Evolutionary conservation across 192 early-diverging fungal genomes (phyloP), one percentile per base, ranked within the genome.

Genomic region (Thoreauomyces humboldtii): DNA sequence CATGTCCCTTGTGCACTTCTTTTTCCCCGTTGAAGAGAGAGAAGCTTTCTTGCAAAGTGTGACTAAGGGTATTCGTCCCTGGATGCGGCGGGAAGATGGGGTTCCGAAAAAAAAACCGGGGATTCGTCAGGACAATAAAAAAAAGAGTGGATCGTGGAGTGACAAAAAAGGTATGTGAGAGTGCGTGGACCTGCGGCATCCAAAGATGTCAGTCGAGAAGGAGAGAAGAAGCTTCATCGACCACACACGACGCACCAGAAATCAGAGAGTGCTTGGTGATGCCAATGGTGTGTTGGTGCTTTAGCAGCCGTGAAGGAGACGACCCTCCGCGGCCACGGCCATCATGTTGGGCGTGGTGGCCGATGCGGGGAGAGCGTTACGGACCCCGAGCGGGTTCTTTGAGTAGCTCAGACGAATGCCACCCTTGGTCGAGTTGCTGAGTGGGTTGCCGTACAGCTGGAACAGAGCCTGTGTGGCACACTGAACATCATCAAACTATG

Each of bases 321-420:
- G 27, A 43, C n/a, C n/a, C n/a, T n/a, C n/a, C n/a, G n/a, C 33
- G 24, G 51, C 38, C 1, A 45, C n/a, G 3, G 65, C 36, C 42
- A 44, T 35, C 2, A 36, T 17, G 42, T 19, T 56, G 59, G 43
- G 27, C 36, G 47, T 55, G 7, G 67, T 32, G n/a, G 22, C 29
- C 24, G 50, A 28, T 19, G 27, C 21, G 12, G 60, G 31, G 22
- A 35, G 52, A 2, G 59, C 36, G 1, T 41, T 83, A 24, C 94
- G 86, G 17, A 94, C 91, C 36, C 94, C 94, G 7, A 98, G 80
- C 28, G 96, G 96, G 67, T 98, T 98, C 78, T 98, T 98, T 59
- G 89, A 92, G 73, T 92, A 98, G 69, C 87, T 89, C 6, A 98
- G 83, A n/a, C 96, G 86, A 66, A 98, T 94, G 38, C 96, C 96